phyloP scores from a whole-genome alignment of 768 basidiomycete genomes.

The Suillus occidentalis region DNA sequence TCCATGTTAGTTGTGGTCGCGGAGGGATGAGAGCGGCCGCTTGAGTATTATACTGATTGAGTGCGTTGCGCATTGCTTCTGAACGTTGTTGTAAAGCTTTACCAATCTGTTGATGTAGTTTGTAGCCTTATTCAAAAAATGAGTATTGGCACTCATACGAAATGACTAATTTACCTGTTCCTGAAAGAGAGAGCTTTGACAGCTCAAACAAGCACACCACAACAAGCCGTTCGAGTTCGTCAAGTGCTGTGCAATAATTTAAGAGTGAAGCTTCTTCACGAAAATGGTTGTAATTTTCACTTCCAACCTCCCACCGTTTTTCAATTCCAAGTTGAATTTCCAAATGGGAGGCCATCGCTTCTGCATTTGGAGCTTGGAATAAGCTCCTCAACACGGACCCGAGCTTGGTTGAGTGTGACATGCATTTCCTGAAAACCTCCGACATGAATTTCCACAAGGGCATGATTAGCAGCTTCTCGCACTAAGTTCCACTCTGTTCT shows the following conservation, averaged over 20 bases:
- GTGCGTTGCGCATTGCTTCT: conserved; percentile 26
- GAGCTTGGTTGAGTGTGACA: not conserved
- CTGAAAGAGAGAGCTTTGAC: too few species aligned
- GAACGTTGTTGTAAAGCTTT: conserved; percentile 27
- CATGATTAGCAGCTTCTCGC: not conserved
- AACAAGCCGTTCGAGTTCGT: too few species aligned
- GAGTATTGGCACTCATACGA: not conserved
- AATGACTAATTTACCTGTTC: not conserved
- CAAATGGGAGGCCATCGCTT: not conserved
- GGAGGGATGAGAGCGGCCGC: too few species aligned
- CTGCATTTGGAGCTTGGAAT: conserved; percentile 3
- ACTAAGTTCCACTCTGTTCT: not conserved
- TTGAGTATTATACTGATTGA: conserved; percentile 13
- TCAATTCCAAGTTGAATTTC: conserved; percentile 2
- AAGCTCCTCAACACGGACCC: not conserved
- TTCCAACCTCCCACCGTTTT: conserved; percentile 7
- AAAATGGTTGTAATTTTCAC: not conserved
- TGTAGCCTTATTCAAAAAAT: conserved; percentile 28
- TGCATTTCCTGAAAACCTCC: not conserved
- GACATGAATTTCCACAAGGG: not conserved
- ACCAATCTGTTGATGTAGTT: conserved; percentile 30
- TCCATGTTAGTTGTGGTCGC: too few species aligned
- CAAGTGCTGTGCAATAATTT: not conserved
- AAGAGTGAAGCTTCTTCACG: not conserved
- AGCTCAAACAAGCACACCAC: too few species aligned